Base-by-base conservation (phyloP, 768 basidiomycete species). In the Boletus barrowsii region DNA sequence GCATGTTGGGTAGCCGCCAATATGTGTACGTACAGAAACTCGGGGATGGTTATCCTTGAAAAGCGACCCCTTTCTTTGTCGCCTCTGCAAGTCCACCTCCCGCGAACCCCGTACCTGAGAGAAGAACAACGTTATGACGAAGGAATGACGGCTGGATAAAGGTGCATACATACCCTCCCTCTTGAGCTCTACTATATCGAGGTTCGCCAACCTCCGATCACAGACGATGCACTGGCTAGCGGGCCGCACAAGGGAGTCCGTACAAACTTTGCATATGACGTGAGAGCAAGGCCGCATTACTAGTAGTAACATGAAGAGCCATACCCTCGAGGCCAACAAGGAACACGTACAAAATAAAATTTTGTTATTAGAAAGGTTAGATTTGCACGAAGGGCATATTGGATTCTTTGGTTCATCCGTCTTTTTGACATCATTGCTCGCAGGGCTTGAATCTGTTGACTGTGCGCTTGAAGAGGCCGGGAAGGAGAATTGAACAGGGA, bases 21-120 rank as follows among this genome's bases (percentile, higher is more conserved):
- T 26, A 26, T 26, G 26, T 30, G 15, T 47, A 55, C 53, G 51
- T 39, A 44, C 24, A 47, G 39, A 40, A 44, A 44, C 10, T 17
- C 14, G n/a, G 15, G 39, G 44, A 55, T 49, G 41, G 30, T 58
- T 68, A 93, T 41, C 90, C 92, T 66, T 95, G 92, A 75, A 98
- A 96, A 0, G 92, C 87, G 13, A 92, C 73, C 2, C 92, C 93
- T 29, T 76, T 76, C 68, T 82, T 87, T 36, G 82, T 85, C 0
- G 89, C 88, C 72, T 96, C 92, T n/a, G 93, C 92, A 60, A 93
- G 71, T 7, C 95, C 95, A n/a, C 95, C 94, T 49, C 90, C 89
- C 9, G 95, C 93, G 65, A 90, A 98, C 0, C 95, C 94, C 10
- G 95, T 98, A 24, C 92, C 90, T 93, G 51, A 29, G 46, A 37